Base-by-base conservation (phyloP, 2,329 filamentous ascomycete species). In the Xylaria digitata region DNA sequence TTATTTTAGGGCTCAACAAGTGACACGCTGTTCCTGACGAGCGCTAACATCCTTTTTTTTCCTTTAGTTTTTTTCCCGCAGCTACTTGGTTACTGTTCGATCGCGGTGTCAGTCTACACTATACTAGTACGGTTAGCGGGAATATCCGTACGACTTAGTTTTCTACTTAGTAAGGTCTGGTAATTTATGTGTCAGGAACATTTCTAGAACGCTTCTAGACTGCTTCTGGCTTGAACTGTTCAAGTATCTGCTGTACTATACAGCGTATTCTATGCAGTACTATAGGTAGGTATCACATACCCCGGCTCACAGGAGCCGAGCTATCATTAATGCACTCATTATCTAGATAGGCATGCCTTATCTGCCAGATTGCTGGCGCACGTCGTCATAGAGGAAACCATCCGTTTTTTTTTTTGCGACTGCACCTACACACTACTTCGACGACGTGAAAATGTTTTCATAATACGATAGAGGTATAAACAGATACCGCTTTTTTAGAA, bases 171-270 rank as follows among this genome's bases (percentile, higher is more conserved):
- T 23, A 50, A 32, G 49, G 52, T 56, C 43, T 30, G 49, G 54
- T 43, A 63, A 58, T 37, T 48, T 13, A 11, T 58, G 40, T 58
- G 54, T 66, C 42, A 40, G 45, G 54, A 49, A 48, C 55, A 56
- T 66, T 66, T 66, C 64, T 62, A 49, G 65, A 67, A 67, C 4
- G 21, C 46, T 67, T 67, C 65, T 57, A 56, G 65, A 64, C 13
- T 32, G 13, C 23, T 50, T 64, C 65, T 56, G 64, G 55, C 32
- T 43, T 6, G 53, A 46, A 30, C 56, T 37, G 23, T 45, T 21
- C 34, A 7, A 43, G 60, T 34, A 54, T 5, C 26, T 26, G 26
- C 37, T 53, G 48, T 55, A 57, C n/a, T 3, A 30, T 54, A 46
- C 40, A 13, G 17, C 57, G 26, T 23, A 49, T n/a, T 37, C 42